Percentiles rank a stretch among this genome's conserved stretches.
These are phyloP conservation scores for Lathyrus tuberosus DNA, from an alignment of 306 rosid genomes.

Conservation along the genomic window DNA sequence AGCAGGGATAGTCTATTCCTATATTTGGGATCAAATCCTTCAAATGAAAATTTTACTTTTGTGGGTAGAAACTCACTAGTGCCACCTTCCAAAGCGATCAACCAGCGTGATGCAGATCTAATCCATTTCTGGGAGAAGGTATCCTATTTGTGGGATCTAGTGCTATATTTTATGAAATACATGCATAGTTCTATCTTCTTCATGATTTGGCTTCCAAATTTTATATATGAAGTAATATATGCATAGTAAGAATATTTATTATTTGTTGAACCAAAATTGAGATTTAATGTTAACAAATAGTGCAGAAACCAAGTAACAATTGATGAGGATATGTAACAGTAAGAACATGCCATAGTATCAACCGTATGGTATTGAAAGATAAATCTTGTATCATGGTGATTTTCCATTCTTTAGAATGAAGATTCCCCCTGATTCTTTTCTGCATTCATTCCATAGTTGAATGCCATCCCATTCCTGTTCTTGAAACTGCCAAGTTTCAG, in stretches of 20 bases:
- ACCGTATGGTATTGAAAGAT: not conserved
- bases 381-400: conserved; percentile 20
- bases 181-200: conserved; percentile 11
- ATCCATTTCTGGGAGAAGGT: conserved; percentile 98
- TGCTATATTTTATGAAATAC: conserved; percentile 18
- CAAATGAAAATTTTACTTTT: conserved; percentile 78
- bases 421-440: conserved; percentile 2
- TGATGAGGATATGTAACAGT: conserved; percentile 18
- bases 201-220: conserved; percentile 8
- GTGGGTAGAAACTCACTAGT: conserved; percentile 65
- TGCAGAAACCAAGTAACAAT: conserved; percentile 4
- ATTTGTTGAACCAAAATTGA: not conserved
- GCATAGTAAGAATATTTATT: conserved; percentile 25
- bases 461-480: not conserved
- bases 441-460: conserved; percentile 22
- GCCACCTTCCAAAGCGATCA: conserved; percentile 70
- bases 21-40: conserved; percentile 91
- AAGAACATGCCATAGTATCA: not conserved
- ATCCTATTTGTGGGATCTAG: conserved; percentile 17
- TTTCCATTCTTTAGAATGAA: conserved; percentile 1
- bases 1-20: conserved; percentile 55
- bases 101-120: conserved; percentile 99
- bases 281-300: conserved; percentile 3
- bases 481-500: not conserved
- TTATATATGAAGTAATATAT: conserved; percentile 8